Evolutionary conservation across 441 rosid species (phyloP).

Genomic region (Syzygium malaccense): DNA sequence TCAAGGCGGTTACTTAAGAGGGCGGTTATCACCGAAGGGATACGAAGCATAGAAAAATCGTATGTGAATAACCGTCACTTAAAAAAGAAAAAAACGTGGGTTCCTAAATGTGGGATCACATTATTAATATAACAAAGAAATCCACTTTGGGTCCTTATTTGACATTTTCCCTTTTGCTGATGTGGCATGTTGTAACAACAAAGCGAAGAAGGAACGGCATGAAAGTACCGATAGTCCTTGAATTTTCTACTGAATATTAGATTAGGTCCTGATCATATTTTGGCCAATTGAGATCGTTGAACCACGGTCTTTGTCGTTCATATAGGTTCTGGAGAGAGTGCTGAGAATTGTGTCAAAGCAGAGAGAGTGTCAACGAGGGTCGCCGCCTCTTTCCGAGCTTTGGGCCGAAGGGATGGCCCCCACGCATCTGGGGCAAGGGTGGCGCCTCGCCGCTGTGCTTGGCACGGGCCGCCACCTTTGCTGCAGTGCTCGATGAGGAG

Average conservation of each 20-base stretch:
- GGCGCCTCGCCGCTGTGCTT: not conserved
- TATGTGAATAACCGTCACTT: too few species aligned
- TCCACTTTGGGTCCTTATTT: too few species aligned
- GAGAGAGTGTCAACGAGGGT: not conserved
- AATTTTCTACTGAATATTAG: not conserved
- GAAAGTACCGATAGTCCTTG: not conserved
- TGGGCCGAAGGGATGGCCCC: too few species aligned
- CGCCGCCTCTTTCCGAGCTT: too few species aligned
- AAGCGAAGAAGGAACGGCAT: not conserved
- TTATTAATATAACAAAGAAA: too few species aligned
- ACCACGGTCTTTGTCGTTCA: not conserved
- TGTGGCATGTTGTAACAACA: not conserved
- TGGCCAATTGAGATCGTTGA: not conserved
- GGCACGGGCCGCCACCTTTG: fast-evolving
- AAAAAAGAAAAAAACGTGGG: too few species aligned
- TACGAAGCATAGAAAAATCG: too few species aligned
- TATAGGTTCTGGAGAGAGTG: not conserved
- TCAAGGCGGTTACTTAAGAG: too few species aligned
- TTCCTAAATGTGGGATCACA: too few species aligned
- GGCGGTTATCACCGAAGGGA: too few species aligned
- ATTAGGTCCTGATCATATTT: not conserved
- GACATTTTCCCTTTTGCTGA: not conserved
- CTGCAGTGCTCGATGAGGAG: not conserved
- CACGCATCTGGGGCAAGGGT: too few species aligned
- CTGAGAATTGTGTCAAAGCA: not conserved